phyloP scores from a whole-genome alignment of 2,329 filamentous ascomycete species.

The Trichoderma sp. region DNA sequence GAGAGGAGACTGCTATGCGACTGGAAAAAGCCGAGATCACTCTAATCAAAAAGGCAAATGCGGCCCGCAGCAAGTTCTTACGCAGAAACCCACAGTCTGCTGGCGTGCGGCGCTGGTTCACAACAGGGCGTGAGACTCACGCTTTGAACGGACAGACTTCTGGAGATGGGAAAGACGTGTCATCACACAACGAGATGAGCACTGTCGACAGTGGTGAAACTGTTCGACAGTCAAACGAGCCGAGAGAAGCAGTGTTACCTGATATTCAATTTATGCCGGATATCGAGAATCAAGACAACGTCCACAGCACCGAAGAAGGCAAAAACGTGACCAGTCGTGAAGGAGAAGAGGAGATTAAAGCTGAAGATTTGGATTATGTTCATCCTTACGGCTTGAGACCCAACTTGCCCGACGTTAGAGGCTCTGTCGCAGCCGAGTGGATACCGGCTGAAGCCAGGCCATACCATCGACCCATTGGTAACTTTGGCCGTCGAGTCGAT shows the following conservation, averaged over 20 bases:
- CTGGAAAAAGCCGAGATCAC: conserved; percentile 87
- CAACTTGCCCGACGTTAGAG: conserved; percentile 47
- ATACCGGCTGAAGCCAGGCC: conserved; percentile 74
- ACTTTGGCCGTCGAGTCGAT: conserved; percentile 87
- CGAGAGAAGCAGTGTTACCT: conserved; percentile 26
- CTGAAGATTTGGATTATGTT: conserved; percentile 42
- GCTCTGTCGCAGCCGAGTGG: conserved; percentile 71
- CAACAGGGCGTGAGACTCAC: neutral
- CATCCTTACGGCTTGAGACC: conserved; percentile 45
- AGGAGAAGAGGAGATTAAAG: conserved; percentile 29
- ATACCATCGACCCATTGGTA: conserved; percentile 67
- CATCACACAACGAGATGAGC: neutral
- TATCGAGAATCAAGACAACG: neutral
- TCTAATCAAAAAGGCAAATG: conserved; percentile 79
- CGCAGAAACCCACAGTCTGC: conserved; percentile 14
- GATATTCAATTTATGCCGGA: conserved; percentile 20
- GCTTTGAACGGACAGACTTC: neutral
- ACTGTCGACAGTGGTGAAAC: conserved; percentile 16
- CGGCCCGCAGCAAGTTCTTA: conserved; percentile 63
- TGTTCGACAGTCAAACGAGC: neutral
- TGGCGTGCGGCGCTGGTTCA: neutral
- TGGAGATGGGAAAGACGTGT: neutral
- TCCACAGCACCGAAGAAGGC: neutral
- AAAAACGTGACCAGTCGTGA: neutral
- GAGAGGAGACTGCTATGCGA: conserved; percentile 77